These are phyloP conservation scores for Prunus persica DNA, from an alignment of 306 rosid genomes.

Conservation along the genomic window Prunus_persica_NCBIv2 NC_034013.1:826501-827000, in stretches of 20 bases:
- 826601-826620: constrained; percentile 26
- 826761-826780: constrained; percentile 57
- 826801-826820: constrained; percentile 59
- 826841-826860: constrained; percentile 65
- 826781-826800: constrained; percentile 59
- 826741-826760: neutral
- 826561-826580: constrained; percentile 57
- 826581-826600: constrained; percentile 63
- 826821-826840: constrained; percentile 66
- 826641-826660: neutral
- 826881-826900: neutral
- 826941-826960: no score
- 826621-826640: no score
- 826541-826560: constrained; percentile 70
- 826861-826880: constrained; percentile 32
- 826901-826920: neutral
- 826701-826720: no score
- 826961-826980: no score
- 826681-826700: neutral
- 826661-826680: neutral
- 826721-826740: no score
- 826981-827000: no score
- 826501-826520: neutral
- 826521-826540: constrained; percentile 64
- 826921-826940: no score